Evolutionary conservation across 1,139 yeast genomes (phyloP).

Genomic region (Candida albicans): DNA sequence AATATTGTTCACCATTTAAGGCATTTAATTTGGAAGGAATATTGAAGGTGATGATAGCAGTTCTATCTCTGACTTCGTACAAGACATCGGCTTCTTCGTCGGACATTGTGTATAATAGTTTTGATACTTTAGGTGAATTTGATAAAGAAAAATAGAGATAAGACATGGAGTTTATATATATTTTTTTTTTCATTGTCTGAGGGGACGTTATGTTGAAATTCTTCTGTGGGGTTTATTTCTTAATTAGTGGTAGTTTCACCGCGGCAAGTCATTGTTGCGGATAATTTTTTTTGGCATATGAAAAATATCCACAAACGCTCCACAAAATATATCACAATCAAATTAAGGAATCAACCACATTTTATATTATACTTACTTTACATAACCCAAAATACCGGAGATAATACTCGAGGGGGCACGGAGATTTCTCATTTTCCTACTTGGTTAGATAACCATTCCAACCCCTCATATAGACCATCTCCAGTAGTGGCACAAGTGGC

Average conservation of each 20-base stretch:
- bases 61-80: slow-evolving; percentile 54
- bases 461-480: slow-evolving; percentile 42
- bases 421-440: slow-evolving; percentile 22
- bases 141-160: background rate
- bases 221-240: too few species aligned
- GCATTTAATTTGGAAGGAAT: slow-evolving; percentile 68
- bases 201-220: too few species aligned
- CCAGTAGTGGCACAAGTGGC: slow-evolving; percentile 44
- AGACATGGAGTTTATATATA: background rate
- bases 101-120: slow-evolving; percentile 11
- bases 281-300: too few species aligned
- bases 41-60: slow-evolving; percentile 68
- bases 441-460: slow-evolving; percentile 42
- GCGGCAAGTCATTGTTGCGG: too few species aligned
- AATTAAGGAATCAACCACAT: too few species aligned
- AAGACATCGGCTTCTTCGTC: slow-evolving; percentile 33
- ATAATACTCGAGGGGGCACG: too few species aligned
- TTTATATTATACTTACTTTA: too few species aligned
- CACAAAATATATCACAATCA: too few species aligned
- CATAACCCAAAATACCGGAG: too few species aligned
- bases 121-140: background rate
- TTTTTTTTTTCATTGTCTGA: too few species aligned
- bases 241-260: too few species aligned
- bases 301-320: too few species aligned
- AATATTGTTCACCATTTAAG: slow-evolving; percentile 64